Percentiles rank a stretch among this genome's conserved stretches.
phyloP scores from a whole-genome alignment of 192 early-diverging fungal species.

The Mortierella antarctica region DNA sequence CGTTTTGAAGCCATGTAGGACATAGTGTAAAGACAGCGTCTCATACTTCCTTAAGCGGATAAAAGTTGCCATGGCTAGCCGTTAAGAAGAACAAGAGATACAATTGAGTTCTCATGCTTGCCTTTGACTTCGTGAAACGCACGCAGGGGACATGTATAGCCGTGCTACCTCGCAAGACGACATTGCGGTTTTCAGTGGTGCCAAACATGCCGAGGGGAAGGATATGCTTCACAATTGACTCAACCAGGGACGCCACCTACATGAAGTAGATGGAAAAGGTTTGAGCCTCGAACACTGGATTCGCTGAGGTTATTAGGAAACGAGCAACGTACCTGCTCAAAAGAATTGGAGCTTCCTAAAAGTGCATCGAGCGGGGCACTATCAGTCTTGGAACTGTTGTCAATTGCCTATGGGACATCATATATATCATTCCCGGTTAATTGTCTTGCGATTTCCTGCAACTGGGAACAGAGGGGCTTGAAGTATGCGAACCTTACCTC shows the following conservation, averaged over 20 bases:
- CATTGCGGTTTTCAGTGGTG: constrained; percentile 62
- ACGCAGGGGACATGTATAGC: too few species aligned
- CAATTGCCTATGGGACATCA: constrained; percentile 6
- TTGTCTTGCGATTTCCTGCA: background rate
- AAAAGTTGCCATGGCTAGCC: constrained; percentile 62
- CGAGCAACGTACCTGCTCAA: constrained; percentile 10
- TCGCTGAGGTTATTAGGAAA: background rate
- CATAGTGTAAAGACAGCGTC: constrained; percentile 64
- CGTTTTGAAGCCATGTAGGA: constrained; percentile 67
- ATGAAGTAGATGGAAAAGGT: background rate
- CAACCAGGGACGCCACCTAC: constrained; percentile 61
- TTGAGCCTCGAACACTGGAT: too few species aligned
- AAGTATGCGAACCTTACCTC: constrained; percentile 28
- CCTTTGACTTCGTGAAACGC: background rate
- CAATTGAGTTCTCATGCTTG: background rate
- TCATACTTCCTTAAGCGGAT: constrained; percentile 71
- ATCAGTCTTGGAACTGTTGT: background rate
- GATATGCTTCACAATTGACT: constrained; percentile 59
- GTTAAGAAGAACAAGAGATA: background rate
- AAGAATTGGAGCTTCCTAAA: constrained; percentile 2
- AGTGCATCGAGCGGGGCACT: constrained; percentile 11
- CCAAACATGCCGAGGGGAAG: constrained; percentile 76
- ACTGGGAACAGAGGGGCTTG: background rate
- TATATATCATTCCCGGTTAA: background rate
- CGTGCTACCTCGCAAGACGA: constrained; percentile 60